phyloP scores from a whole-genome alignment of 225 moss, liverwort and hornwort genomes.

The Rhytidiadelphus loreus region DNA sequence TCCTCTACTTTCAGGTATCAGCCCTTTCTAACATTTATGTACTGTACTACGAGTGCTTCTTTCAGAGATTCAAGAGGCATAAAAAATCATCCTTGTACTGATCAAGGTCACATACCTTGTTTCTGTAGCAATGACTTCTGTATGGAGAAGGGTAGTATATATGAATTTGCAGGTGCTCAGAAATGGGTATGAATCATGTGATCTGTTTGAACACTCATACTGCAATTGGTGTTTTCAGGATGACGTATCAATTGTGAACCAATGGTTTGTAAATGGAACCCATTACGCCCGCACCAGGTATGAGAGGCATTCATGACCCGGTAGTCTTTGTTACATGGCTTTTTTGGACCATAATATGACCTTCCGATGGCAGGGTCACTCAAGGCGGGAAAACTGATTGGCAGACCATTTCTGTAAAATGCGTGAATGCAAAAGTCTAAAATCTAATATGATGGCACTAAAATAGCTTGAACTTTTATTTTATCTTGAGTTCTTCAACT shows the following conservation, averaged over 20 bases:
- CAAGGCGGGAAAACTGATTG: background rate
- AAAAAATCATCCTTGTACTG: background rate
- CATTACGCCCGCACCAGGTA: conserved; percentile 89
- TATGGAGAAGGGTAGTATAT: background rate
- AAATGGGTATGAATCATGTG: background rate
- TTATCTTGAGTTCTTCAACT: background rate
- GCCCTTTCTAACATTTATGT: background rate
- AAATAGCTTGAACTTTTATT: background rate
- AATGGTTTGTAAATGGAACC: conserved; percentile 84
- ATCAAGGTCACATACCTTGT: background rate
- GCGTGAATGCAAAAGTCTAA: background rate
- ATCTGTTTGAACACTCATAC: background rate
- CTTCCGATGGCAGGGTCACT: background rate
- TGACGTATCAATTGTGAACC: conserved; percentile 64
- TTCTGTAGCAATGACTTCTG: background rate
- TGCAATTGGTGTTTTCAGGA: conserved; percentile 38
- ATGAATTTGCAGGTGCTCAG: background rate
- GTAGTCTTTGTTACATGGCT: background rate
- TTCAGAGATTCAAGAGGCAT: background rate
- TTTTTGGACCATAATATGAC: background rate
- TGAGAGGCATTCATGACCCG: background rate
- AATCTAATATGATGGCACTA: background rate
- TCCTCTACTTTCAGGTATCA: conserved; percentile 82
- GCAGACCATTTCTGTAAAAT: background rate
- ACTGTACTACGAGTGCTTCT: background rate